Base-by-base conservation (phyloP, 345 rosid species). In the Citrus sp. region DNA sequence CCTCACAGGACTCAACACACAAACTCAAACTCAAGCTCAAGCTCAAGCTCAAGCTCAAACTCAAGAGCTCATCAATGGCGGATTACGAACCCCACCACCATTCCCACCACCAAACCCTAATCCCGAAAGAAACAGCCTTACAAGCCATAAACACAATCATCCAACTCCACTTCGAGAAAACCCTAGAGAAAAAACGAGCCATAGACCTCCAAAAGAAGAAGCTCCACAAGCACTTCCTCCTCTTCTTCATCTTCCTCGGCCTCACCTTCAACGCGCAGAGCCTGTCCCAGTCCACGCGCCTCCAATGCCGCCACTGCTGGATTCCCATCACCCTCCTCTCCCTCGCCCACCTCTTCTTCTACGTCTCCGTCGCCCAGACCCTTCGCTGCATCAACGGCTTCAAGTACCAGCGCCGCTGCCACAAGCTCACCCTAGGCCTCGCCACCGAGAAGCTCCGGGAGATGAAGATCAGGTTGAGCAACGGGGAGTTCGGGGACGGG, bases 101-200 rank as follows among this genome's bases (percentile, higher is more conserved):
- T 2, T 86, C 81, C 49, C 91, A 90, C 38, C 84, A 84, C 19
- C 87, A 83, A 2, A 79, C 73, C 22, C 34, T 81, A 37, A 88
- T 91, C 84, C 93, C 97, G 1, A 94, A 88, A 81, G 99, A 96
- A 80, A 92, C 99, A 2, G 97, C 97, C 0, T 80, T 96, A 7
- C 97, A 96, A 81, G 98, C 98, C 4, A 75, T 96, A 5, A 96
- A 94, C 95, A 91, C 97, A 2, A 91, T 94, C 71, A 94, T 96
- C 89, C 98, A 94, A 74, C 98, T 94, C 85, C 99, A 96, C 40
- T 96, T 96, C 74, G 99, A 94, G 88, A 96, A 96, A 70, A 96
- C 99, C 82, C 90, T 96, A 0, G 99, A 96, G 82, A 96, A 94
- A 74, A 96, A 94, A 71, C 85, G 95, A 74, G 92, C 99, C 68